Evolutionary conservation across 345 rosid species (phyloP).

Genomic region (Toxicodendron radicans): DNA sequence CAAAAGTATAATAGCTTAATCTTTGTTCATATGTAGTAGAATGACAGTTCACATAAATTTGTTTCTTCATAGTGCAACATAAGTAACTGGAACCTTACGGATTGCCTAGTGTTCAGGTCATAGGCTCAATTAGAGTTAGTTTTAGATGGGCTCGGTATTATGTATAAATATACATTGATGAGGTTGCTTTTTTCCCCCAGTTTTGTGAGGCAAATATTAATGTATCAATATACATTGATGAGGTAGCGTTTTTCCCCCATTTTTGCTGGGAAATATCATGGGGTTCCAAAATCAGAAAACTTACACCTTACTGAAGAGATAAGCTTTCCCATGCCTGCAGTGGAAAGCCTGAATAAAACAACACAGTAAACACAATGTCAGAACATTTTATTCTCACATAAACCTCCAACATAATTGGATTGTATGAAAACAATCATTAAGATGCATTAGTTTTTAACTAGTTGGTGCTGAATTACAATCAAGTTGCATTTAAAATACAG

Average conservation of each 20-base stretch:
- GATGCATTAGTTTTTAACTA: background rate
- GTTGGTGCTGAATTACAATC: constrained; percentile 1
- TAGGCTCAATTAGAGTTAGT: background rate
- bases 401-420: constrained; percentile 17
- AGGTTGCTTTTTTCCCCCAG: background rate
- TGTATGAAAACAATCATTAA: constrained; percentile 1
- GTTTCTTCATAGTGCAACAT: background rate
- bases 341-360: constrained; percentile 51
- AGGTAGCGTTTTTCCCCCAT: background rate
- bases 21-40: background rate
- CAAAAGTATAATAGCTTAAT: background rate
- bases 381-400: constrained; percentile 24
- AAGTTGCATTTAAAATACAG: background rate
- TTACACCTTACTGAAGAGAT: constrained; percentile 98
- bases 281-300: constrained; percentile 46
- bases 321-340: constrained; percentile 92
- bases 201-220: constrained; percentile 9
- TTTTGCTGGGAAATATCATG: constrained; percentile 10
- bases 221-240: background rate
- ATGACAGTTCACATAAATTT: background rate
- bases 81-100: constrained; percentile 7
- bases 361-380: constrained; percentile 36
- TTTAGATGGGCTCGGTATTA: background rate
- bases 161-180: background rate
- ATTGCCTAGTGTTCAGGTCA: constrained; percentile 4